Base-by-base conservation (phyloP, 2,329 filamentous ascomycete genomes). In the Neurospora crassa region DNA sequence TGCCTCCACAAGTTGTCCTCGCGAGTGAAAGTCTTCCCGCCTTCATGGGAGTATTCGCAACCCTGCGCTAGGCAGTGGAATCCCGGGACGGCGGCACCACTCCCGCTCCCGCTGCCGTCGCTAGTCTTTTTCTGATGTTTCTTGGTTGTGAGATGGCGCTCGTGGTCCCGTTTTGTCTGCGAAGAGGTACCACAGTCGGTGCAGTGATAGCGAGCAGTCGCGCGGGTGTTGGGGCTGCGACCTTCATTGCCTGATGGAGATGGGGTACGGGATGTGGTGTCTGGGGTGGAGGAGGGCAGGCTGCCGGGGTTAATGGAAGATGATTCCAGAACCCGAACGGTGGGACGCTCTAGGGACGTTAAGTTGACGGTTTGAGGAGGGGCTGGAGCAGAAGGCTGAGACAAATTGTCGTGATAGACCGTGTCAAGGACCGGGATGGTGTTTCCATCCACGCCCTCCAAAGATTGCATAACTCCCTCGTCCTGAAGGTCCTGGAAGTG, bases 241-340 rank as follows among this genome's bases (percentile, higher is more conserved):
- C 12, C 20, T 8, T 29, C 5, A 1, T 16, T 10, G 47, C 5
- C 3, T 29, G 47, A 12, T 24, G 20, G 5, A 4, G 47, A 18
- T 1, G 47, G 12, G 5, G 20, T 59, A 20, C 10, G 0, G n/a
- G 20, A 20, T 2, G 45, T 5, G 10, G 11, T 24, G 24, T 24
- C 3, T 24, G 1, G 10, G 20, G 45, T 2, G 7, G 20, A 5
- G 0, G 20, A 29, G 5, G 47, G 20, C 20, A 53, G 29, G 47
- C 2, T 29, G 20, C 16, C 14, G 5, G 2, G 2, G 8, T 47
- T 10, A 20, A 5, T 47, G n/a, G 12, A 12, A 7, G 47, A 7
- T 2, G 47, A 2, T 0, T 29, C 11, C 7, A 1, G 11, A 2
- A 1, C n/a, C 10, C 5, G 43, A 3, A 10, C 0, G n/a, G 43